Evolutionary conservation across 306 rosid genomes (phyloP), one percentile per base, ranked within the genome.

Genomic region (Dalbergia oliveri): DNA sequence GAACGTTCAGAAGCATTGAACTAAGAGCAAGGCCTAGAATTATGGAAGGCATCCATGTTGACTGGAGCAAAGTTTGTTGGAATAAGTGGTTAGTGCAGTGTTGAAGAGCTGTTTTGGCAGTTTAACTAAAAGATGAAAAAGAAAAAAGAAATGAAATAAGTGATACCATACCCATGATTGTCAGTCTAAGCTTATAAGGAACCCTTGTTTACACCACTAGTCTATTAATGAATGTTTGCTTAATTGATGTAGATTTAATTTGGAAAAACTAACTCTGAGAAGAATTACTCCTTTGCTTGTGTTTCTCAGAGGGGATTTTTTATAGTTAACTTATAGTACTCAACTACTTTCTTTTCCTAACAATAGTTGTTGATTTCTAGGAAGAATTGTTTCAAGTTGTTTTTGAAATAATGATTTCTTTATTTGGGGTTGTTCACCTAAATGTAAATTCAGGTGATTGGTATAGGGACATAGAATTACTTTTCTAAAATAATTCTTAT

Each of bases 221-320:
- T 74, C 53, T 37, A 47, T 47, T 19, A 57, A 26, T 73, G 67
- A 39, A 13, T 39, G 57, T 21, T 72, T 73, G 53, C 54, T 39
- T 57, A 57, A 73, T 57, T 57, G 76, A 57, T 57, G 65, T 62
- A 15, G 72, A 63, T 34, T 50, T 80, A 26, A 26, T 26, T 26
- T 26, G 31, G 31, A 2, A 26, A 26, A 26, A 26, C 31, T 26
- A 26, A 26, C 31, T 26, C 1, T 26, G 31, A 26, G 31, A 26
- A 26, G 13, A 18, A 50, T 34, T 41, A 33, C 59, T 68, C 69
- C 21, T 43, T 10, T 65, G 63, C 26, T 8, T 51, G 39, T 64
- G 60, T 75, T 53, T 65, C 34, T 81, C 43, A 6, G 43, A 9
- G 59, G 14, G 35, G 37, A 58, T 56, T 73, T 73, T 3, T 31